Evolutionary conservation across 176 grass and related monocot species (phyloP).

Genomic region (Triticum timopheevii): DNA sequence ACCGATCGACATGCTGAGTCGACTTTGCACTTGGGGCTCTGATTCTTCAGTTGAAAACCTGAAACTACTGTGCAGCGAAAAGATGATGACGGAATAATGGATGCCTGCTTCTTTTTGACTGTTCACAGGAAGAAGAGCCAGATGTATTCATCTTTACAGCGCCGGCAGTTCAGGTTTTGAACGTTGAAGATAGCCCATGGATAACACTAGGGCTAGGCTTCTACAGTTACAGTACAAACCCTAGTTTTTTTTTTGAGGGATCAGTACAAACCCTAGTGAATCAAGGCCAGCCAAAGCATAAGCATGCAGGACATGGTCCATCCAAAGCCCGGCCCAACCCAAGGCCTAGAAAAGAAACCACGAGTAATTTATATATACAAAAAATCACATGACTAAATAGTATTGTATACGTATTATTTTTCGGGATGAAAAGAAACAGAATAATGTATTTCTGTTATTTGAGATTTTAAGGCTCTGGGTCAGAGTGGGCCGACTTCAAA

Average conservation of each 20-base stretch:
- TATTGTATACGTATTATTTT: no score
- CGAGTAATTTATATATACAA: neutral
- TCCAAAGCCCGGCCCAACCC: neutral
- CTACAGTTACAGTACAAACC: neutral
- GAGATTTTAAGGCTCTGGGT: no score
- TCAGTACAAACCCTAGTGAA: neutral
- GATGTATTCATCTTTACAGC: neutral
- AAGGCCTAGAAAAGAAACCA: neutral
- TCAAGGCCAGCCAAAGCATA: neutral
- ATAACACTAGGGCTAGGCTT: neutral
- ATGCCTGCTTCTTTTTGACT: constrained; percentile 12
- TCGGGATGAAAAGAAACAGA: no score
- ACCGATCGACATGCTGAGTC: constrained; percentile 34
- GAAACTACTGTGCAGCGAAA: neutral
- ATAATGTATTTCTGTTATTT: no score
- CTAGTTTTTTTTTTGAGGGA: no score
- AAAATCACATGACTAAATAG: neutral
- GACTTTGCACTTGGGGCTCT: constrained; percentile 27
- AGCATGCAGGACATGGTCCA: neutral
- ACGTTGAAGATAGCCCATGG: neutral
- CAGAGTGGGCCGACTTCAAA: no score
- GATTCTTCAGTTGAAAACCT: constrained; percentile 38
- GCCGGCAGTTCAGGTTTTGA: neutral
- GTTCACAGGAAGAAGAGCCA: neutral
- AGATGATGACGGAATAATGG: neutral